Conservation (phyloP, 441 rosid species). For the Breynia disticha region DNA sequence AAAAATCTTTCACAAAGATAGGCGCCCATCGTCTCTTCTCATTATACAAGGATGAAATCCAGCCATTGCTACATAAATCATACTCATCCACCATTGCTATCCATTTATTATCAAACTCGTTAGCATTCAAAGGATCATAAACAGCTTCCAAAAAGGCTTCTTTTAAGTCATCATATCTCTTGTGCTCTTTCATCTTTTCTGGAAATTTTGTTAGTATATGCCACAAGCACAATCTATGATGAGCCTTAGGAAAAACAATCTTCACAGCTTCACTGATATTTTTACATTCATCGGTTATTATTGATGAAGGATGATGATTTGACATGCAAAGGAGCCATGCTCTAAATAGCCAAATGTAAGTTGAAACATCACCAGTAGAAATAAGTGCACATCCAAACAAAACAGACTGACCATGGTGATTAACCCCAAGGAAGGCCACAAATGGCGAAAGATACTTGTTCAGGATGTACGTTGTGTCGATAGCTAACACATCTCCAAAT, state of each 20-base stretch:
- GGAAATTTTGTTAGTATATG: not conserved
- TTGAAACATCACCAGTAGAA: not conserved
- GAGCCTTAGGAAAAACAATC: not conserved
- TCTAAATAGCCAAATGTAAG: not conserved
- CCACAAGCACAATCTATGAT: constrained; percentile 1
- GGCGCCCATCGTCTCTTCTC: not conserved
- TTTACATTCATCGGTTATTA: not conserved
- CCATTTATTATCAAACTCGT: not conserved
- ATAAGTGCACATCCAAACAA: not conserved
- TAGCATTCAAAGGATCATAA: not conserved
- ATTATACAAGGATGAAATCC: not conserved
- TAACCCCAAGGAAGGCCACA: not conserved
- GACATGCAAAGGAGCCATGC: not conserved
- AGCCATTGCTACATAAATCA: not conserved
- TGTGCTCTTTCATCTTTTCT: not conserved
- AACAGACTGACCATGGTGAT: not conserved
- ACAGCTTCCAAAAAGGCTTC: not conserved
- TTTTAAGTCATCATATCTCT: not conserved
- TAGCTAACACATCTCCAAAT: not conserved
- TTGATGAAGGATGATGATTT: not conserved
- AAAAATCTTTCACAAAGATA: not conserved
- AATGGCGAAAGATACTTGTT: not conserved
- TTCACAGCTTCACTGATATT: not conserved
- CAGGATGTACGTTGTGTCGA: not conserved
- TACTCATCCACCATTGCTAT: not conserved